These are phyloP conservation scores for Phytophthora megakarya DNA, from an alignment of 352 stramenopile species.

Conservation along the genomic window DNA sequence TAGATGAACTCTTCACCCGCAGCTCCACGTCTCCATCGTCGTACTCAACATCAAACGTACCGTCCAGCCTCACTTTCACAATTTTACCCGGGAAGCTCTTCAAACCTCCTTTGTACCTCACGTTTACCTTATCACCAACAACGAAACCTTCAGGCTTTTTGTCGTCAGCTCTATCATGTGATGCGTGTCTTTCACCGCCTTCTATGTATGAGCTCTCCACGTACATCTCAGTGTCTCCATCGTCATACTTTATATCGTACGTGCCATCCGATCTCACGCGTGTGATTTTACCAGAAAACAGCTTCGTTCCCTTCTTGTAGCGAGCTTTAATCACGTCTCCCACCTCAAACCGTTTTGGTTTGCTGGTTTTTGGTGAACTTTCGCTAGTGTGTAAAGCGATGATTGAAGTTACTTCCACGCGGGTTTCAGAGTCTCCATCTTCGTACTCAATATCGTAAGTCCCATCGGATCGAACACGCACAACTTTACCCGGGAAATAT, in stretches of 20 bases:
- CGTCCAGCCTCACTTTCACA: constrained; percentile 42
- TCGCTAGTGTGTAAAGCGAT: constrained; percentile 9
- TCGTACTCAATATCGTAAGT: constrained; percentile 66
- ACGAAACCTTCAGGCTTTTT: constrained; percentile 21
- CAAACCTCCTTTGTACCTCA: constrained; percentile 41
- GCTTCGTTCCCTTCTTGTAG: constrained; percentile 50
- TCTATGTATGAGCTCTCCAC: constrained; percentile 36
- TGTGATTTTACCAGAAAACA: constrained; percentile 57
- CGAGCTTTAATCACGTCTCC: constrained; percentile 37
- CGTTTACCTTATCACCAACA: constrained; percentile 50
- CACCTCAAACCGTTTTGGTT: constrained; percentile 26
- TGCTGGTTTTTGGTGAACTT: constrained; percentile 8
- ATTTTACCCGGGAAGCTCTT: constrained; percentile 58
- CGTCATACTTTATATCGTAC: constrained; percentile 73
- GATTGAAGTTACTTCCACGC: constrained; percentile 26
- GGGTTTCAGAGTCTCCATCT: constrained; percentile 41
- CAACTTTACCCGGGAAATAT: constrained; percentile 56
- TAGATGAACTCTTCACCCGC: constrained; percentile 29
- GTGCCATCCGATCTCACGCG: constrained; percentile 54
- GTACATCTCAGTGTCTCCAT: constrained; percentile 52
- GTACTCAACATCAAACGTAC: constrained; percentile 69
- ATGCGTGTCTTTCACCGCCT: neutral
- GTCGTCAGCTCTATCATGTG: constrained; percentile 1
- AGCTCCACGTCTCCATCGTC: constrained; percentile 56
- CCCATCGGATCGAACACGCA: constrained; percentile 47